Conservation (phyloP, 352 stramenopile species). For the Thraustochytrium striatum region DNA sequence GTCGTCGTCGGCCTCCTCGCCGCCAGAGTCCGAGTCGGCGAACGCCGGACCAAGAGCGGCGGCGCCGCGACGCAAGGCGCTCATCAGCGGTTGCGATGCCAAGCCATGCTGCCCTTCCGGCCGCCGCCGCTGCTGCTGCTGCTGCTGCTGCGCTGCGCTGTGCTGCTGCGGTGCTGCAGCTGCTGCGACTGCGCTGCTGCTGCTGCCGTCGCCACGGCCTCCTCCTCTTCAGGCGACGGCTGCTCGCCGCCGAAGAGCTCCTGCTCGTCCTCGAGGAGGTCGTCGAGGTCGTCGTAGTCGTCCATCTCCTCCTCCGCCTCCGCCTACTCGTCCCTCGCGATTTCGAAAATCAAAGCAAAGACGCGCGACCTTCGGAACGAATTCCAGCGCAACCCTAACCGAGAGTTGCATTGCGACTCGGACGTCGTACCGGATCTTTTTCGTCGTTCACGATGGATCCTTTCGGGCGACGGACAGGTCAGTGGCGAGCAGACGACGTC, state of each 20-base stretch:
- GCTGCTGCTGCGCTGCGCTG: neutral
- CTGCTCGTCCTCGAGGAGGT: neutral
- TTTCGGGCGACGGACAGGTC: too few species aligned
- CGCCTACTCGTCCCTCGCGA: too few species aligned
- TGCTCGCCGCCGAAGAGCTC: neutral
- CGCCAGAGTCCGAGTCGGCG: slow-evolving; percentile 63
- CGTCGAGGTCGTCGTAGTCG: too few species aligned
- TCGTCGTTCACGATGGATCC: too few species aligned
- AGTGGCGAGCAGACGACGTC: too few species aligned
- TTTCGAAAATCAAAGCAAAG: too few species aligned
- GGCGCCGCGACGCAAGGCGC: too few species aligned
- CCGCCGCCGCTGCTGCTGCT: neutral
- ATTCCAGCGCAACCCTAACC: too few species aligned
- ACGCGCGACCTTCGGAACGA: too few species aligned
- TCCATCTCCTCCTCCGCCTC: too few species aligned
- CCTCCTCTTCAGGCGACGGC: neutral
- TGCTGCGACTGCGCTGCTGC: neutral
- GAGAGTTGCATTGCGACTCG: too few species aligned
- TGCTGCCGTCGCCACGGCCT: neutral
- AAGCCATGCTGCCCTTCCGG: neutral
- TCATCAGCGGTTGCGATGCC: neutral
- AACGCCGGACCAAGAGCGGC: slow-evolving; percentile 6
- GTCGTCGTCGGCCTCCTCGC: slow-evolving; percentile 72
- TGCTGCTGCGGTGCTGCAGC: neutral
- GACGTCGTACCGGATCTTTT: too few species aligned